phyloP scores from a whole-genome alignment of 78 protist species.

The Dictyostelium capitatum region DNA sequence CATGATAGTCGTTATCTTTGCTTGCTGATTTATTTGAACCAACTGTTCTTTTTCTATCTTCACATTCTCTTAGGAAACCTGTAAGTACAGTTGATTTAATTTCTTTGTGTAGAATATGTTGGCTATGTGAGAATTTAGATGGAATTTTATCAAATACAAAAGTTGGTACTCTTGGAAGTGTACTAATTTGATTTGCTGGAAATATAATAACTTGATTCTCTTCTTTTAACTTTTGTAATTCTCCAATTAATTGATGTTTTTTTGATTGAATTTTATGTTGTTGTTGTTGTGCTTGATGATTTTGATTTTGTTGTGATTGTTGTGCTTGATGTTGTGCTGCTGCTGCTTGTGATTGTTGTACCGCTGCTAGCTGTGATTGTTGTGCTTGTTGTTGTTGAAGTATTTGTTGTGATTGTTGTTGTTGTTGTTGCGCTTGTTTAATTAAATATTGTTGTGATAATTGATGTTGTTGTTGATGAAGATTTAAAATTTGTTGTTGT shows the following conservation, averaged over 20 bases:
- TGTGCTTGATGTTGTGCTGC: constrained; percentile 25
- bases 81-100: constrained; percentile 58
- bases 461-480: constrained; percentile 5
- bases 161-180: constrained; percentile 71
- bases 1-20: neutral
- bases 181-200: constrained; percentile 62
- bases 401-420: neutral
- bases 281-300: constrained; percentile 27
- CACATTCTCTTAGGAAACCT: constrained; percentile 61
- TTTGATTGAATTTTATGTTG: constrained; percentile 41
- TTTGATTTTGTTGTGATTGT: neutral
- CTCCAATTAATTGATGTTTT: constrained; percentile 25
- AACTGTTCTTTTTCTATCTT: constrained; percentile 51
- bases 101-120: constrained; percentile 29
- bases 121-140: constrained; percentile 10
- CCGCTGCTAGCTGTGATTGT: neutral
- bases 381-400: constrained; percentile 23
- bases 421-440: constrained; percentile 2
- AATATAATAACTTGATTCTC: constrained; percentile 64
- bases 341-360: neutral
- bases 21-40: neutral
- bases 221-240: constrained; percentile 20
- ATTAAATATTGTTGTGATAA: neutral
- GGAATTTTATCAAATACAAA: constrained; percentile 70
- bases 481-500: neutral